Conservation (phyloP, 176 grass and related monocot genomes). For the Oryza punctata region DNA sequence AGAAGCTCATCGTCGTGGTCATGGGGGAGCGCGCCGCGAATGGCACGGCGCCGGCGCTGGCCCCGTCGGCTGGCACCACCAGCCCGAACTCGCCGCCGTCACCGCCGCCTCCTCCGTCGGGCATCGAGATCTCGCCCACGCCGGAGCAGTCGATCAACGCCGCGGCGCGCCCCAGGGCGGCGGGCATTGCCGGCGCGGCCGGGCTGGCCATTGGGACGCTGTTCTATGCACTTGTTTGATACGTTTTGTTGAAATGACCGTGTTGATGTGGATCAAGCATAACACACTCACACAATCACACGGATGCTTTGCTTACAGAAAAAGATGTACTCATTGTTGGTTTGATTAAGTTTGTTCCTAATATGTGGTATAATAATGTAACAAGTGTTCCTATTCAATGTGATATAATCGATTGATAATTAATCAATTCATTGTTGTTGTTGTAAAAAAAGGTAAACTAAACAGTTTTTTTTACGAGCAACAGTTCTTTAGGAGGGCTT, state of each 20-base stretch:
- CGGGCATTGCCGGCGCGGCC: constrained; percentile 43
- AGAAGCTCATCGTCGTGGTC: constrained; percentile 81
- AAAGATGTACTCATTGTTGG: not conserved
- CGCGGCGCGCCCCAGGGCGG: constrained; percentile 32
- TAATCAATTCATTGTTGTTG: not conserved
- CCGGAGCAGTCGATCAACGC: constrained; percentile 29
- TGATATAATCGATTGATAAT: not conserved
- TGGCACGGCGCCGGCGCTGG: constrained; percentile 22
- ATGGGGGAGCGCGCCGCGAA: constrained; percentile 46
- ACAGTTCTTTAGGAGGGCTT: not conserved
- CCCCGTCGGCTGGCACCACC: not conserved
- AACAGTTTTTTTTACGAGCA: not conserved
- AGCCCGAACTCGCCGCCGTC: constrained; percentile 12
- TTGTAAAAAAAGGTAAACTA: not conserved
- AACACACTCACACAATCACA: too few relatives aligned
- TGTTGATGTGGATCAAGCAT: not conserved
- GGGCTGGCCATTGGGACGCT: constrained; percentile 44
- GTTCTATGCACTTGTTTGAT: constrained; percentile 57
- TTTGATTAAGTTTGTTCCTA: constrained; percentile 10
- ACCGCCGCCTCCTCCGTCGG: constrained; percentile 42
- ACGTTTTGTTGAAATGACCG: constrained; percentile 6
- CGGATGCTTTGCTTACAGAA: not conserved
- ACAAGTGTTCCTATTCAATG: not conserved
- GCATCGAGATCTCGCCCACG: constrained; percentile 40
- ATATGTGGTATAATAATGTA: not conserved